These are phyloP conservation scores for Ilex asprella DNA, from an alignment of 257 asterid species.

Conservation along the genomic window DNA sequence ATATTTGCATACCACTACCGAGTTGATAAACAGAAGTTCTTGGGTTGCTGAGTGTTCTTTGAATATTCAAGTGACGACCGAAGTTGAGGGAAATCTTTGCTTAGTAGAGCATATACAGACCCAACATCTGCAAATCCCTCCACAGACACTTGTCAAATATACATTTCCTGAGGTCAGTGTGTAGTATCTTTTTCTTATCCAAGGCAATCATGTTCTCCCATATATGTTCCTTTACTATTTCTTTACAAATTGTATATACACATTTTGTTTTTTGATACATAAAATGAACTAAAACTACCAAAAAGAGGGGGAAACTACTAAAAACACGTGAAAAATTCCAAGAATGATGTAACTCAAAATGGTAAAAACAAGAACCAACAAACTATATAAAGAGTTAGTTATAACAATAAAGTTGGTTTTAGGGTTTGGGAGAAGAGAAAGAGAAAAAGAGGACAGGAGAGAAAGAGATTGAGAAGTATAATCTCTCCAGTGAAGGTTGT, in stretches of 20 bases:
- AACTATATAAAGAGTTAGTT: no score
- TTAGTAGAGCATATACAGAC: conserved; percentile 72
- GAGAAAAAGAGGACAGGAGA: no score
- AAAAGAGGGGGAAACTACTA: not conserved
- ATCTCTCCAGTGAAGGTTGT: no score
- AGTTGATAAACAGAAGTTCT: conserved; percentile 63
- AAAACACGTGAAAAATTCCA: no score
- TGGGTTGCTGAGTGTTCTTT: conserved; percentile 60
- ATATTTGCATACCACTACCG: conserved; percentile 71
- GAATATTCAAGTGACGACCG: conserved; percentile 83
- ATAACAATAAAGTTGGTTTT: no score
- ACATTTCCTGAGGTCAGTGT: conserved; percentile 79
- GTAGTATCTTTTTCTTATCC: conserved; percentile 12
- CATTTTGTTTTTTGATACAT: not conserved
- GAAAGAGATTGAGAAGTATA: no score
- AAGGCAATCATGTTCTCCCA: not conserved
- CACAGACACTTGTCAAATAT: conserved; percentile 46
- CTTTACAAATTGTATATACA: not conserved
- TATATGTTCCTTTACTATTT: conserved; percentile 1
- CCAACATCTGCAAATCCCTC: conserved; percentile 50
- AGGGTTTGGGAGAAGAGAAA: no score
- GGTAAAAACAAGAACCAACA: no score
- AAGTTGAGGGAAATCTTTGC: conserved; percentile 51
- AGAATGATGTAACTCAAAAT: no score
- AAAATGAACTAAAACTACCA: not conserved